Base-by-base conservation (phyloP, 1,284 basidiomycete genomes). In the Sanghuangporus baumii region DNA sequence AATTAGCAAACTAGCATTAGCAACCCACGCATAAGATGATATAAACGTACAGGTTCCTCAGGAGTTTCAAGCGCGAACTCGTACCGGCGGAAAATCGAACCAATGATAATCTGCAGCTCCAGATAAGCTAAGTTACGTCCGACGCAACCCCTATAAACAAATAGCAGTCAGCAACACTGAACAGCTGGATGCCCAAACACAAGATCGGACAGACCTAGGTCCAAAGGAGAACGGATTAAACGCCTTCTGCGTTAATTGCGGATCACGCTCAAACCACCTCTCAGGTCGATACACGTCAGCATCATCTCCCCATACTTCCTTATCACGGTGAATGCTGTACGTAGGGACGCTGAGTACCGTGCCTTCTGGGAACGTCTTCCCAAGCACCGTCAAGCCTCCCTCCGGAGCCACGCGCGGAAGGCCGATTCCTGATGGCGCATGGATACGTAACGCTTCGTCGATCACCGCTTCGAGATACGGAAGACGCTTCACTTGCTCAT, bases 381-480 rank as follows among this genome's bases (percentile, higher is more conserved):
- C 88, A 48, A 74, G 70, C 4, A 91, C 76, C 9, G 79, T 82
- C 66, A 92, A 69, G 6, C 88, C 89, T 50, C 85, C 88, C 57
- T 84, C 79, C 1, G 91, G 89, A 6, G 85, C 85, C 60, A 90
- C 67, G 47, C 92, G 86, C n/a, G 92, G 88, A 23, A 96, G 84
- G 31, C 94, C 94, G 57, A 94, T 80, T 2, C 87, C 84, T 3
- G 86, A 87, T 0, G 89, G 93, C 6, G 91, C 89, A 76, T 95
- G 92, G 50, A 90, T 73, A 11, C 94, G 87, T 40, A 96, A 79
- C 6, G 81, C 87, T 74, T 95, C 93, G 73, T 88, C 86, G 75
- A 95, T 88, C 72, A 89, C 90, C 0, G 90, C 91, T 58, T 92
- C 84, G 68, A 95, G 81, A 74, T 90, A 92, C 6, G 86, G 81